Conservation (phyloP, 768 basidiomycete genomes). For the Mycena galopus region DNA sequence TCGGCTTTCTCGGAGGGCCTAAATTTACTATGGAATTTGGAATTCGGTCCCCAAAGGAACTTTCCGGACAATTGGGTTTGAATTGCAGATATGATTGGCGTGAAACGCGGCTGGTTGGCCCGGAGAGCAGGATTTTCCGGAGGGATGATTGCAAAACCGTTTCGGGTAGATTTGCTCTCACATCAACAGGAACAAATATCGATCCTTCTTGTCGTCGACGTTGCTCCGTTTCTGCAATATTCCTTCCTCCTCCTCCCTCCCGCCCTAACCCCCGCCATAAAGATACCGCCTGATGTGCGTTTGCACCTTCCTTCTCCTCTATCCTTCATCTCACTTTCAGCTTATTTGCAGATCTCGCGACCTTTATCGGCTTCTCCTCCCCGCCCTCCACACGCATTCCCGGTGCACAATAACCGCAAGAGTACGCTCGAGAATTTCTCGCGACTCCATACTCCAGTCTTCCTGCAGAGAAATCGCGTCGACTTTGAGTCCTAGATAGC, state of each 20-base stretch:
- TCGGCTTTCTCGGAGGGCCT: not conserved
- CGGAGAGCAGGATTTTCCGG: not conserved
- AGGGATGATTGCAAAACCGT: not conserved
- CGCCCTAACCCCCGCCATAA: constrained; percentile 59
- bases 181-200: constrained; percentile 7
- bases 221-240: constrained; percentile 20
- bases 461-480: constrained; percentile 63
- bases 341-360: constrained; percentile 82
- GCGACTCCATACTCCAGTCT: constrained; percentile 56
- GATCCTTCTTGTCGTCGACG: constrained; percentile 10
- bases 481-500: constrained; percentile 24
- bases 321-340: constrained; percentile 33
- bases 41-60: not conserved
- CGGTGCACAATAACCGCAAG: constrained; percentile 37
- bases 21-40: not conserved
- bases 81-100: not conserved
- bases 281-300: constrained; percentile 64
- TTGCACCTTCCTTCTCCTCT: constrained; percentile 32
- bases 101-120: not conserved
- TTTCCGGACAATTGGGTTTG: not conserved
- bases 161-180: constrained; percentile 20
- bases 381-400: constrained; percentile 55
- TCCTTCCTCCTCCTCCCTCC: constrained; percentile 39
- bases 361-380: constrained; percentile 87
- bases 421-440: constrained; percentile 79